These are phyloP conservation scores for Nicotiana tabacum DNA, from an alignment of 257 asterid species.

Conservation along the genomic window DNA sequence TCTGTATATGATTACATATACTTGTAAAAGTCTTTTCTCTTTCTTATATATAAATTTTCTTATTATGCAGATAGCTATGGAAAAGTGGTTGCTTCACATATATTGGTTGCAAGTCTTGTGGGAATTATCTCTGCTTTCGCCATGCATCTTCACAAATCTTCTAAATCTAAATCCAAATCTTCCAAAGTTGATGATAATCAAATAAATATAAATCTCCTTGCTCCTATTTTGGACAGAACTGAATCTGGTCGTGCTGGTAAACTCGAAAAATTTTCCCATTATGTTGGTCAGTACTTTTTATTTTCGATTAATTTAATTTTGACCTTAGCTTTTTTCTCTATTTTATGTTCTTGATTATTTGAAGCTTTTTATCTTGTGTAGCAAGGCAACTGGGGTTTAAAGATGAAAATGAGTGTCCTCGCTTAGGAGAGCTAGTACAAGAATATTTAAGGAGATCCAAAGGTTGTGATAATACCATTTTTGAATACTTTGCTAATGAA, in stretches of 20 bases:
- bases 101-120: constrained; percentile 39
- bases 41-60: neutral
- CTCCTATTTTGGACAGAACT: constrained; percentile 50
- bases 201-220: constrained; percentile 22
- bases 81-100: constrained; percentile 6
- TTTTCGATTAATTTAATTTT: neutral
- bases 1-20: too few species aligned
- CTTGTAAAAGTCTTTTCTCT: neutral
- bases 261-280: constrained; percentile 66
- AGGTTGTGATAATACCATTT: constrained; percentile 57
- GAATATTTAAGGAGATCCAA: constrained; percentile 63
- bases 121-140: constrained; percentile 47
- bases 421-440: constrained; percentile 42
- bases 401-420: constrained; percentile 63
- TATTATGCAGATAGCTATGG: neutral
- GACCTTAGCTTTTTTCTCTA: neutral
- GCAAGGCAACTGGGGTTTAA: constrained; percentile 81
- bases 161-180: constrained; percentile 16
- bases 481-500: constrained; percentile 50
- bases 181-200: constrained; percentile 15
- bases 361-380: constrained; percentile 9
- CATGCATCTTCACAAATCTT: constrained; percentile 43
- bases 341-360: neutral
- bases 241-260: constrained; percentile 51
- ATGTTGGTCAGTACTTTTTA: constrained; percentile 44